These are phyloP conservation scores for Thielaviopsis musarum DNA, from an alignment of 2,329 filamentous ascomycete species.

Conservation along the genomic window DNA sequence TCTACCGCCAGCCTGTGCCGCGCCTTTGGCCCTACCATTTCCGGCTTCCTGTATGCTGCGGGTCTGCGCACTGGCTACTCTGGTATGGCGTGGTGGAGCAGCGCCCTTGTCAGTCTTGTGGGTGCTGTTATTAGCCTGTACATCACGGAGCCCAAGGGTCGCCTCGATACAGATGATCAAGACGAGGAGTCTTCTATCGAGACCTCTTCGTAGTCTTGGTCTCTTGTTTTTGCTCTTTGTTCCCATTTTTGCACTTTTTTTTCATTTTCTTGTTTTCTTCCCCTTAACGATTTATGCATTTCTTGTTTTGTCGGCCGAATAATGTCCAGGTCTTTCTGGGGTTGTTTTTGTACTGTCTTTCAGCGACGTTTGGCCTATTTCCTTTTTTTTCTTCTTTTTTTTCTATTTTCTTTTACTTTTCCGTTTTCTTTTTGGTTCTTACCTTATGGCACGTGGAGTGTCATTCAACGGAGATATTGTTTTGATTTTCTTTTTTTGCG, in stretches of 20 bases:
- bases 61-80: constrained; percentile 70
- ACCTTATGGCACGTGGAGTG: too few relatives aligned
- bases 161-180: constrained; percentile 20
- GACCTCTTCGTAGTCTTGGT: neutral
- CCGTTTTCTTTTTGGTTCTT: neutral
- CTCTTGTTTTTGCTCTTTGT: neutral
- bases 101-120: constrained; percentile 54
- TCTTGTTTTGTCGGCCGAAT: neutral
- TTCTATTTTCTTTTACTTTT: neutral
- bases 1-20: constrained; percentile 80
- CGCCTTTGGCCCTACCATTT: constrained; percentile 75
- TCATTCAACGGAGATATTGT: neutral
- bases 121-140: constrained; percentile 61
- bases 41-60: constrained; percentile 66
- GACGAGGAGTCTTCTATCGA: constrained; percentile 21
- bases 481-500: neutral
- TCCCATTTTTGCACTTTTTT: constrained; percentile 7
- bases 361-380: neutral
- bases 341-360: neutral
- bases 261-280: neutral
- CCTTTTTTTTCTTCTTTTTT: neutral
- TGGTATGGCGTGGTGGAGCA: constrained; percentile 86
- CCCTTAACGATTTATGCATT: neutral
- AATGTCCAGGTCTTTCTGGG: neutral
- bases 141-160: constrained; percentile 48